A percentile compares a stretch with the other conserved stretches of the same genome.
Conservation (phyloP, 75 land plant species). For the Pinus taeda region DNA sequence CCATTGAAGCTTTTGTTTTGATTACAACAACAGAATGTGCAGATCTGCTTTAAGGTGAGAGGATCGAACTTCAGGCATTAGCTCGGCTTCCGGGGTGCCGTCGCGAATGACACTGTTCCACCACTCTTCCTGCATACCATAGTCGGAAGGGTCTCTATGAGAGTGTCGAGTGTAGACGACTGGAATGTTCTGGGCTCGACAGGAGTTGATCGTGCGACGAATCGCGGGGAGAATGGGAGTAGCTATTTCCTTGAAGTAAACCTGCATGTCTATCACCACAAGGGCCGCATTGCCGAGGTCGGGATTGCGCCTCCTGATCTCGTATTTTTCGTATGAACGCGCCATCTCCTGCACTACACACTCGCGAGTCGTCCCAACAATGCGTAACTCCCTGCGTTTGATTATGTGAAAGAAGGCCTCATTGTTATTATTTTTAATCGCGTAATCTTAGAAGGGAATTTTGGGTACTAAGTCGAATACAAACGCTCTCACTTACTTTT, state of each 20-base stretch:
- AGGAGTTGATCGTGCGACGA: conserved; percentile 36
- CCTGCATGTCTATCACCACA: conserved; percentile 85
- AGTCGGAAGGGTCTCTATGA: conserved; percentile 53
- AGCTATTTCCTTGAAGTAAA: conserved; percentile 63
- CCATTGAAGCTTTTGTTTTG: conserved; percentile 9
- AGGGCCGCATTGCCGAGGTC: conserved; percentile 49
- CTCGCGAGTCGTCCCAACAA: too few relatives aligned
- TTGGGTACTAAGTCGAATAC: too few relatives aligned
- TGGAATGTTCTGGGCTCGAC: conserved; percentile 53
- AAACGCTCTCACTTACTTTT: too few relatives aligned
- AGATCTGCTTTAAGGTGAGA: too few relatives aligned
- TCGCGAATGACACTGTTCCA: conserved; percentile 59
- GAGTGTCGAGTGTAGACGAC: conserved; percentile 73
- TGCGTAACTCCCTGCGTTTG: too few relatives aligned
- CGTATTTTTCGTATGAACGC: conserved; percentile 34
- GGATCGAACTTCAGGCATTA: conserved; percentile 35
- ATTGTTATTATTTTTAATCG: too few relatives aligned
- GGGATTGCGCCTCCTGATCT: conserved; percentile 41
- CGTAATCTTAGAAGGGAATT: too few relatives aligned
- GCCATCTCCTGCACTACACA: background rate
- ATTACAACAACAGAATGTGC: too few relatives aligned
- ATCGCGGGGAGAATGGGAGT: conserved; percentile 48
- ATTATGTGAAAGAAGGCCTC: too few relatives aligned
- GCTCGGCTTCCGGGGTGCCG: conserved; percentile 52
- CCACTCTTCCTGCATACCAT: conserved; percentile 84